These are phyloP conservation scores for Cocos nucifera DNA, from an alignment of 176 grass and related monocot genomes.

Conservation along the genomic window DNA sequence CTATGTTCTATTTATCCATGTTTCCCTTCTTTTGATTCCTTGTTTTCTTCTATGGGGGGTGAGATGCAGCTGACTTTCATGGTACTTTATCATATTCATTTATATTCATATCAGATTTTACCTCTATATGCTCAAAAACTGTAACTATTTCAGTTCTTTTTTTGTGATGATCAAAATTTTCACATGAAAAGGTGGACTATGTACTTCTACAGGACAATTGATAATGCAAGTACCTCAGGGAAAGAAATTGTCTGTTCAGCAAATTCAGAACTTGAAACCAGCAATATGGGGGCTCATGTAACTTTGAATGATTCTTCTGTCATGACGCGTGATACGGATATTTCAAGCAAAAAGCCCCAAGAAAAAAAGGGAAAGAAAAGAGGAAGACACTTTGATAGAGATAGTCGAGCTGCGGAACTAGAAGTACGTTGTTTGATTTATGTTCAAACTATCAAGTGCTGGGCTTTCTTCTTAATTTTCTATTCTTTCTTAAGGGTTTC, in stretches of 20 bases:
- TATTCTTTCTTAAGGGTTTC: not conserved
- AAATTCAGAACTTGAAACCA: slow-evolving; percentile 24
- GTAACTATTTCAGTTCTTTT: no score
- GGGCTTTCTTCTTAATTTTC: not conserved
- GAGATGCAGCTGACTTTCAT: no score
- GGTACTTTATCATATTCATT: no score
- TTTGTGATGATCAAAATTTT: no score
- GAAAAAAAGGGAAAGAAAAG: slow-evolving; percentile 58
- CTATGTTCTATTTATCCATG: no score
- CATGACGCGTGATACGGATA: slow-evolving; percentile 27
- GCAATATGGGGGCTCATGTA: slow-evolving; percentile 8
- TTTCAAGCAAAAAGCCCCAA: slow-evolving; percentile 19
- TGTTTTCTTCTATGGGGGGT: no score
- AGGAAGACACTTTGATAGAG: slow-evolving; percentile 87
- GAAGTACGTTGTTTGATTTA: slow-evolving; percentile 30
- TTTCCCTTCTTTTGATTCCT: no score
- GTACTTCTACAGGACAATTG: slow-evolving; percentile 14
- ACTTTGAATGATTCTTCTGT: slow-evolving; percentile 16
- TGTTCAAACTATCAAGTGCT: no score
- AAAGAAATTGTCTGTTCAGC: slow-evolving; percentile 19
- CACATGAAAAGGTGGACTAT: no score
- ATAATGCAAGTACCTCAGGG: not conserved
- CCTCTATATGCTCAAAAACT: no score
- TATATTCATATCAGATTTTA: no score
- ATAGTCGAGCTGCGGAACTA: slow-evolving; percentile 67